phyloP scores from a whole-genome alignment of 2,329 filamentous ascomycete genomes.

The Chaetomium strumarium region DNA sequence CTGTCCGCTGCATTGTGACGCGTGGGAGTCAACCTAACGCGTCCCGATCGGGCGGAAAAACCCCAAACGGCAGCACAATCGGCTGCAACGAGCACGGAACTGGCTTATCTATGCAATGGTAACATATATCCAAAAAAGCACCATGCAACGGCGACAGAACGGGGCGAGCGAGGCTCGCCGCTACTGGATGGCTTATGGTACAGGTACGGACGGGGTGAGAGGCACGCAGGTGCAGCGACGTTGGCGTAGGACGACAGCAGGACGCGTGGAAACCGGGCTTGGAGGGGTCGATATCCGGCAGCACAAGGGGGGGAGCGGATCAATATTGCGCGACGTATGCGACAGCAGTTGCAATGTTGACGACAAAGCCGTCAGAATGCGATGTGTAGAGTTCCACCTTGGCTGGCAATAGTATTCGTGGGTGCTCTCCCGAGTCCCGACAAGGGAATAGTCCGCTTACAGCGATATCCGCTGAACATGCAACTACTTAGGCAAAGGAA shows the following conservation, averaged over 20 bases:
- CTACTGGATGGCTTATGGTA: too few relatives aligned
- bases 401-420: too few relatives aligned
- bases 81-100: not conserved
- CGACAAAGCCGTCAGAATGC: not conserved
- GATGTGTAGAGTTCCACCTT: too few relatives aligned
- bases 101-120: not conserved
- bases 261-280: too few relatives aligned
- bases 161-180: too few relatives aligned
- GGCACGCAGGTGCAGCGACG: too few relatives aligned
- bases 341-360: not conserved
- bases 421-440: not conserved
- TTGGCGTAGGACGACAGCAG: not conserved
- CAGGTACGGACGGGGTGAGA: too few relatives aligned
- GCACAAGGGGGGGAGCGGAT: not conserved
- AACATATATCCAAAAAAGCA: too few relatives aligned
- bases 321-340: not conserved
- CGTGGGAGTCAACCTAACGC: not conserved
- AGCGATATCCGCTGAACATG: not conserved
- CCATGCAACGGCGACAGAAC: not conserved
- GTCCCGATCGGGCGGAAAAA: not conserved
- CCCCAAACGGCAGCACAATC: not conserved
- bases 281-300: not conserved
- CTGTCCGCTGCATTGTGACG: slow-evolving; percentile 14
- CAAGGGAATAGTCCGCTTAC: not conserved
- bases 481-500: not conserved